Base-by-base conservation (phyloP, 176 grass and related monocot genomes). In the Cymbopogon citratus region DNA sequence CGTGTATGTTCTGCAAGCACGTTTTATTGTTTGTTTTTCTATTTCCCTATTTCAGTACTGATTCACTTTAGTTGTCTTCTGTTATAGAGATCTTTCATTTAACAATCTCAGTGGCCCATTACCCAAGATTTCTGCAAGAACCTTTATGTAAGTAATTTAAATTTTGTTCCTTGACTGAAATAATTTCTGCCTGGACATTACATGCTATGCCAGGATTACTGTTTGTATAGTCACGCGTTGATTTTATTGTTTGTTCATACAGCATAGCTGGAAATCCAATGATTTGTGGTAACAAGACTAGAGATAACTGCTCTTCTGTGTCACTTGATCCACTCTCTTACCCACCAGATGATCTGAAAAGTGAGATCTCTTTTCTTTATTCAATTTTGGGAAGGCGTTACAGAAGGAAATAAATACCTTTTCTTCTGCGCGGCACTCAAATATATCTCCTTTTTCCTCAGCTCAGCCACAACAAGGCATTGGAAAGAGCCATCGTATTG, bases 71-170 rank as follows among this genome's bases (percentile, higher is more conserved):
- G 54, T 68, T 73, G 35, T 18, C 19, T 45, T 76, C 21, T 76
- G 48, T 51, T 85, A 7, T 33, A 98, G 95, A 68, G 95, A 98
- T 88, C 76, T 98, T 85, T 95, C 95, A 5, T 93, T 88, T 71
- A 98, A 98, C 82, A 93, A 98, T 40, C 84, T 98, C 26, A 98
- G 88, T 57, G 92, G 90, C 51, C 93, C 90, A 21, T 70, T 98
- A 28, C 95, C 95, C 83, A 98, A 95, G 68, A 90, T 95, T 74
- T 88, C 90, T 77, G 80, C 93, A 78, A 95, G 92, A 91, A 94
- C 94, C 34, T 92, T 94, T 80, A 90, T 86, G 94, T 94, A 86
- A 87, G 85, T 68, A 40, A 4, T 87, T 36, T 77, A 15, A 67
- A 8, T 25, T 15, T 39, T 45, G 66, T 78, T 13, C n/a, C 16